phyloP scores from a whole-genome alignment of 345 rosid genomes.

The Chamaenerion angustifolium region DNA sequence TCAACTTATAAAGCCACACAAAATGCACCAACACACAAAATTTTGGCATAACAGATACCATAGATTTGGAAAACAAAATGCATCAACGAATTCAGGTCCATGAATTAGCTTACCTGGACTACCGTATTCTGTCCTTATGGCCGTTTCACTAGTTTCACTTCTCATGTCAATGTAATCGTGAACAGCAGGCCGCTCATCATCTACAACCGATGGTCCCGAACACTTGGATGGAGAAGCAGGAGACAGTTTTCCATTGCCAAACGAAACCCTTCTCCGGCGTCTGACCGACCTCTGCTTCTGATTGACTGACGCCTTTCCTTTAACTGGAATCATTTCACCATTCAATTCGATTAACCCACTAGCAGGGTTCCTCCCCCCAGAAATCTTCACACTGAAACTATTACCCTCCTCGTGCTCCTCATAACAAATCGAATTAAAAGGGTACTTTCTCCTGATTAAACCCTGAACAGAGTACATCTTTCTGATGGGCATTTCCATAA shows the following conservation, averaged over 20 bases:
- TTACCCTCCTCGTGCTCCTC: slow-evolving; percentile 17
- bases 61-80: too few species aligned
- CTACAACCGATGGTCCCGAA: slow-evolving; percentile 12
- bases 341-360: slow-evolving; percentile 14
- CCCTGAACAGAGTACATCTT: slow-evolving; percentile 36
- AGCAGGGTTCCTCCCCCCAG: slow-evolving; percentile 8
- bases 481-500: slow-evolving; percentile 36
- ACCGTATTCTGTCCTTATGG: slow-evolving; percentile 16
- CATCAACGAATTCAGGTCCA: background rate
- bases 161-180: slow-evolving; percentile 16
- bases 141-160: slow-evolving; percentile 16
- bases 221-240: slow-evolving; percentile 7
- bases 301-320: slow-evolving; percentile 29
- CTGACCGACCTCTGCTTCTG: slow-evolving; percentile 35
- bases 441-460: slow-evolving; percentile 24
- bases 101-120: slow-evolving; percentile 22
- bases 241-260: slow-evolving; percentile 21
- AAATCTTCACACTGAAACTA: slow-evolving; percentile 5
- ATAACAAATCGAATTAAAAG: slow-evolving; percentile 23
- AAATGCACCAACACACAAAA: too few species aligned
- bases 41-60: too few species aligned
- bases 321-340: slow-evolving; percentile 18
- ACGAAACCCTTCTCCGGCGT: slow-evolving; percentile 26
- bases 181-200: slow-evolving; percentile 10
- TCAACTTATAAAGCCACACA: too few species aligned